A percentile compares a stretch with the other conserved stretches of the same genome.
These are phyloP conservation scores for Dissophora ornata DNA, from an alignment of 192 early-diverging fungal genomes.

Conservation along the genomic window DNA sequence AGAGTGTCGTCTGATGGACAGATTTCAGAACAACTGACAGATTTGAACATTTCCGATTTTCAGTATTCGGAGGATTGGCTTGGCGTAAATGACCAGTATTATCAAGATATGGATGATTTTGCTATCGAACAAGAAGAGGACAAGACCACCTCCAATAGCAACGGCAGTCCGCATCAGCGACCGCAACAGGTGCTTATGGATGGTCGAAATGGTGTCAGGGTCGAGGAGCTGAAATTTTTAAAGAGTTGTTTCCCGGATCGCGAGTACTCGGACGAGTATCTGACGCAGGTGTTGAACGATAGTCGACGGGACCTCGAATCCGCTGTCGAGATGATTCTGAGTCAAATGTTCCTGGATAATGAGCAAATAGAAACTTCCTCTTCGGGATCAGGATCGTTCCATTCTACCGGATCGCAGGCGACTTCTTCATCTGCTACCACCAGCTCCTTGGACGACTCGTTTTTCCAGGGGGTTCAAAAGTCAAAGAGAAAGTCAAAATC, in stretches of 20 bases:
- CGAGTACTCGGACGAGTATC: conserved; percentile 42
- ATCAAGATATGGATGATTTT: neutral
- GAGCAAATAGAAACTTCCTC: conserved; percentile 48
- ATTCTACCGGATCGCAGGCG: conserved; percentile 10
- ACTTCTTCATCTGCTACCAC: conserved; percentile 7
- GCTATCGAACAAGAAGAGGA: neutral
- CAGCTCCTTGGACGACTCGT: conserved; percentile 37
- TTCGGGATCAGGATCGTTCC: conserved; percentile 30
- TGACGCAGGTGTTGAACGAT: conserved; percentile 31
- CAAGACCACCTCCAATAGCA: neutral
- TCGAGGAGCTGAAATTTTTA: conserved; percentile 43
- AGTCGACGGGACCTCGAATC: conserved; percentile 27
- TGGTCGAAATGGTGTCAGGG: conserved; percentile 6
- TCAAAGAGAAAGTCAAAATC: conserved; percentile 18
- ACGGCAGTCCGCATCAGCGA: neutral
- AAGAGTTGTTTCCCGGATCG: conserved; percentile 47
- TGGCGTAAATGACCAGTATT: too few relatives aligned
- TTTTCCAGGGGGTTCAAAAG: conserved; percentile 19
- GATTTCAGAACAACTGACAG: neutral
- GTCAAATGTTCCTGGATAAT: conserved; percentile 52
- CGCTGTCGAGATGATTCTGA: conserved; percentile 42
- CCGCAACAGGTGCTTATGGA: too few relatives aligned
- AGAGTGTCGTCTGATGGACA: neutral
- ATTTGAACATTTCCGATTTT: neutral
- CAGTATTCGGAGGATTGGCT: too few relatives aligned